These are phyloP conservation scores for Apiotrichum sp. DNA, from an alignment of 1,284 basidiomycete species.

Conservation along the genomic window DNA sequence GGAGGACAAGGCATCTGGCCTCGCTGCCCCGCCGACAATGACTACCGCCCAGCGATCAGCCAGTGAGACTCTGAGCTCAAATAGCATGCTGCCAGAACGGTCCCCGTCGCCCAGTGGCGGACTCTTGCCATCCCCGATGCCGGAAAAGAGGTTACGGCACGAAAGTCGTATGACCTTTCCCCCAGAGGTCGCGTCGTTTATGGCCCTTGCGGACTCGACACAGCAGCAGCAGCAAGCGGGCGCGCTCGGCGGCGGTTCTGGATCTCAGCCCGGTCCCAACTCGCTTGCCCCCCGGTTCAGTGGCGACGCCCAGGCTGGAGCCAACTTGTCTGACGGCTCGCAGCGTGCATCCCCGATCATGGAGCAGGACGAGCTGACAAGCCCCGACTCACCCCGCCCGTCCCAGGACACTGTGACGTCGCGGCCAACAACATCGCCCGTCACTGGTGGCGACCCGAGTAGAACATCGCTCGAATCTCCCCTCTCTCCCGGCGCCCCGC, in stretches of 20 bases:
- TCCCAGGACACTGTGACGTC: slow-evolving; percentile 24
- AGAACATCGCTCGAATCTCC: slow-evolving; percentile 12
- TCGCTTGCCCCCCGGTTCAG: background rate
- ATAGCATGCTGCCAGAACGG: background rate
- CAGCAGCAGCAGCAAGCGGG: slow-evolving; percentile 6
- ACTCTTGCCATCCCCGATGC: slow-evolving; percentile 36
- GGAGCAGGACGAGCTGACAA: slow-evolving; percentile 11
- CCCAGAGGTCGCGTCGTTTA: slow-evolving; percentile 40
- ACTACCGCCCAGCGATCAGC: slow-evolving; percentile 12
- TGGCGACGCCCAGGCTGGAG: background rate
- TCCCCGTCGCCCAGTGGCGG: background rate
- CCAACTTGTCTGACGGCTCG: slow-evolving; percentile 1
- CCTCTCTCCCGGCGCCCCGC: background rate
- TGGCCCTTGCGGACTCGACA: slow-evolving; percentile 36
- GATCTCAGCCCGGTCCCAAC: background rate
- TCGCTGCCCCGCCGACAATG: background rate
- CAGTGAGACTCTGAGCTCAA: background rate
- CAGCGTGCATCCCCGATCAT: slow-evolving; percentile 12
- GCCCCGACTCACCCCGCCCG: slow-evolving; percentile 8
- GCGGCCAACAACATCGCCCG: slow-evolving; percentile 6
- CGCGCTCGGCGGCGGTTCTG: too few relatives aligned
- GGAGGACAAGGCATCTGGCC: slow-evolving; percentile 18
- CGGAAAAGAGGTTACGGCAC: slow-evolving; percentile 27
- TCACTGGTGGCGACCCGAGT: background rate
- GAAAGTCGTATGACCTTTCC: slow-evolving; percentile 41